Conservation (phyloP, 1,284 basidiomycete genomes). For the Sphagnurus paluster region DNA sequence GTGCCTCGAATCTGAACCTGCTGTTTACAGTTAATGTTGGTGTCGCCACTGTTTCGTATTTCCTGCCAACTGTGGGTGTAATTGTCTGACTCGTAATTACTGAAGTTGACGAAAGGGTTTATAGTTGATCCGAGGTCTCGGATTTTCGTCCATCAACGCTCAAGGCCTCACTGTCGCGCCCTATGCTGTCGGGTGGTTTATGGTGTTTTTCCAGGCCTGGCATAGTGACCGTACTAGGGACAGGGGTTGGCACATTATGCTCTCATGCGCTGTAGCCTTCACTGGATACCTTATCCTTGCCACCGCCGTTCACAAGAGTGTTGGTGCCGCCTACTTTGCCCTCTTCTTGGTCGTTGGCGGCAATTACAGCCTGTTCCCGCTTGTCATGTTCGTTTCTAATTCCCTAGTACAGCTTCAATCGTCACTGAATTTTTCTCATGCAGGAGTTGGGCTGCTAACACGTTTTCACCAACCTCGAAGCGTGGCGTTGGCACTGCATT, state of each 20-base stretch:
- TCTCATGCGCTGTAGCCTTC: slow-evolving; percentile 42
- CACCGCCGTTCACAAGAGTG: slow-evolving; percentile 46
- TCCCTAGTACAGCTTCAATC: too few species aligned
- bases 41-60: slow-evolving; percentile 55
- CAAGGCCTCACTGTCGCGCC: slow-evolving; percentile 58
- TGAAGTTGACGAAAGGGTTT: background rate
- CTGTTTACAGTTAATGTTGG: slow-evolving; percentile 49
- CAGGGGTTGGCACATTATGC: slow-evolving; percentile 55
- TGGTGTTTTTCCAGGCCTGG: slow-evolving; percentile 52
- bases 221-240: slow-evolving; percentile 54
- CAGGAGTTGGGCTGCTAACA: slow-evolving; percentile 60
- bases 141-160: slow-evolving; percentile 53
- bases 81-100: background rate
- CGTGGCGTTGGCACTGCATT: slow-evolving; percentile 59
- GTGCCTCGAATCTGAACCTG: slow-evolving; percentile 1
- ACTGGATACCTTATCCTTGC: slow-evolving; percentile 55
- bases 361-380: slow-evolving; percentile 53
- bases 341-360: slow-evolving; percentile 56
- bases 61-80: slow-evolving; percentile 48
- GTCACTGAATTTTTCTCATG: background rate
- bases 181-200: slow-evolving; percentile 53
- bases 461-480: slow-evolving; percentile 57
- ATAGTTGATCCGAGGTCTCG: slow-evolving; percentile 53
- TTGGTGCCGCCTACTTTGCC: slow-evolving; percentile 56
- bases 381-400: slow-evolving; percentile 46